Evolutionary conservation across 192 early-diverging fungal species (phyloP).

Genomic region (Jimgerdemannia lactiflua): DNA sequence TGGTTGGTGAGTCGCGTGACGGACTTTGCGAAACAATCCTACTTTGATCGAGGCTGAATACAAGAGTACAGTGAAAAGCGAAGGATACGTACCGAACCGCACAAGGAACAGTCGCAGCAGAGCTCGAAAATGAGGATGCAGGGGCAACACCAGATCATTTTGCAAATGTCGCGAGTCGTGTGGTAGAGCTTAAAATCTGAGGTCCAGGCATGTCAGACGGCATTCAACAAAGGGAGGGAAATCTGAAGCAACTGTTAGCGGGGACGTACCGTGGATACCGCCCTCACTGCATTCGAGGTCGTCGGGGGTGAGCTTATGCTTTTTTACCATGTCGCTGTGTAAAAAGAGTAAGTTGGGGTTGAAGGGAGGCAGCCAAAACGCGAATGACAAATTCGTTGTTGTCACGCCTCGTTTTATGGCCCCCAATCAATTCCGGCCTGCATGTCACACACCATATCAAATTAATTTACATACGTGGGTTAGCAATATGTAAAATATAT

Average conservation of each 20-base stretch:
- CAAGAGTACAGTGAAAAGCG: no score
- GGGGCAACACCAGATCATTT: neutral
- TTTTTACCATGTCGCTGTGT: no score
- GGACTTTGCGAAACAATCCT: neutral
- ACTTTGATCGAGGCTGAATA: no score
- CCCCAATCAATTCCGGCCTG: no score
- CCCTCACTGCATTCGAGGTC: neutral
- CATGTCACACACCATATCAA: no score
- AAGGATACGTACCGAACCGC: neutral
- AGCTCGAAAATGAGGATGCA: neutral
- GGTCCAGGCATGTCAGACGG: neutral
- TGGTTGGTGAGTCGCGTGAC: neutral
- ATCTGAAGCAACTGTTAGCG: no score
- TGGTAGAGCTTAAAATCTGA: neutral
- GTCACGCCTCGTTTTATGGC: no score
- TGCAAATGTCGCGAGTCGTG: neutral
- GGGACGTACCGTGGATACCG: neutral
- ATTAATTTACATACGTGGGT: no score
- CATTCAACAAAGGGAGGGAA: neutral
- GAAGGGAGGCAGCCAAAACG: no score
- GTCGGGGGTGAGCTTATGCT: neutral
- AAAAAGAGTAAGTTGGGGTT: no score
- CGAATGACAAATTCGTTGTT: no score
- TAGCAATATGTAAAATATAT: no score
- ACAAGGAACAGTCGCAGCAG: neutral